Evolutionary conservation across 2,329 filamentous ascomycete genomes (phyloP).

Genomic region (Colletotrichum echinochloae): DNA sequence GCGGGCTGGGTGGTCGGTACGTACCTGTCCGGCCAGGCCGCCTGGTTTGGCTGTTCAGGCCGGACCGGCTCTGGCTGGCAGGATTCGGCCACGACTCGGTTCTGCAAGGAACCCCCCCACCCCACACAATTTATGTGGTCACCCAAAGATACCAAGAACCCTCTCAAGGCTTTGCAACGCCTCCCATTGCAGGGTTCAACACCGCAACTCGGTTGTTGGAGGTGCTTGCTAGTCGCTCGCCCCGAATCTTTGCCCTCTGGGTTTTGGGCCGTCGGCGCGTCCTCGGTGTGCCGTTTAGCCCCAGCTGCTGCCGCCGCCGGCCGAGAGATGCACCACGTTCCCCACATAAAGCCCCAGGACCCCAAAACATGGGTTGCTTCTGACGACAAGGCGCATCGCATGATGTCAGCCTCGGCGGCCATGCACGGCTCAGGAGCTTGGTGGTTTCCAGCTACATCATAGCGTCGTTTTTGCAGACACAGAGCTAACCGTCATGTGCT

Average conservation of each 20-base stretch:
- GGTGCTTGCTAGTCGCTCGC: slow-evolving; percentile 14
- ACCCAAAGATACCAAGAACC: slow-evolving; percentile 1
- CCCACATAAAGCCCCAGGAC: slow-evolving; percentile 12
- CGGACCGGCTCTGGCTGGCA: slow-evolving; percentile 18
- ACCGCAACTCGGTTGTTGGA: slow-evolving; percentile 28
- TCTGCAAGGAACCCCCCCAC: slow-evolving; percentile 35
- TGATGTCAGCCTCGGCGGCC: slow-evolving; percentile 31
- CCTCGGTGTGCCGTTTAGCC: not conserved
- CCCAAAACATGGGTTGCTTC: slow-evolving; percentile 7
- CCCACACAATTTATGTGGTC: slow-evolving; percentile 11
- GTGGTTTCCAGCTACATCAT: slow-evolving; percentile 8
- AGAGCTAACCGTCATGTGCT: slow-evolving; percentile 40
- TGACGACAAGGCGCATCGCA: slow-evolving; percentile 28
- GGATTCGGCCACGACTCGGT: slow-evolving; percentile 29
- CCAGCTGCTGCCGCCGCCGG: slow-evolving; percentile 31
- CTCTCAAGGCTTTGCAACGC: slow-evolving; percentile 16
- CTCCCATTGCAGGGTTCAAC: slow-evolving; percentile 33
- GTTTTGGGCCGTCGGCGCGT: slow-evolving; percentile 14
- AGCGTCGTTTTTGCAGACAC: not conserved
- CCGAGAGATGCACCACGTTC: not conserved
- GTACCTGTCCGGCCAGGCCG: slow-evolving; percentile 22
- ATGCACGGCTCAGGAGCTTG: slow-evolving; percentile 23
- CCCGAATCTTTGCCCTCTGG: not conserved
- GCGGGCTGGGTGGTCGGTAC: slow-evolving; percentile 22
- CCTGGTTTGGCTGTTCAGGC: slow-evolving; percentile 8